Evolutionary conservation across 2,329 filamentous ascomycete species (phyloP), one percentile per base, ranked within the genome.

Genomic region (Diaporthe caulivora): DNA sequence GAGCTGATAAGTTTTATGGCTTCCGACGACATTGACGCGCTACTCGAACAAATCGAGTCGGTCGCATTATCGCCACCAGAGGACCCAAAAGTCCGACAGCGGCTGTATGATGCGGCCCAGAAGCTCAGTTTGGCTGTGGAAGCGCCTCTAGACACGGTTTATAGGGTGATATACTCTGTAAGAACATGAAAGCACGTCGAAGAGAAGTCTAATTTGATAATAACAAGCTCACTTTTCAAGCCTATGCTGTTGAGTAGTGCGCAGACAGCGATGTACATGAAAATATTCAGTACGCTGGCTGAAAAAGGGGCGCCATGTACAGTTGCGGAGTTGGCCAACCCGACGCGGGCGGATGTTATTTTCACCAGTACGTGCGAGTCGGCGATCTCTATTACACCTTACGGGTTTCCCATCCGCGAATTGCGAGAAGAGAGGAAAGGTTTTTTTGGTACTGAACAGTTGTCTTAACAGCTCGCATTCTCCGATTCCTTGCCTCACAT

Each of bases 401-500:
- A n/a, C n/a, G n/a, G n/a, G n/a, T n/a, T n/a, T n/a, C n/a, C n/a
- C n/a, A n/a, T n/a, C n/a, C n/a, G n/a, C n/a, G n/a, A n/a, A n/a
- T n/a, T n/a, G n/a, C n/a, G n/a, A n/a, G n/a, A n/a, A n/a, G n/a
- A n/a, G n/a, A n/a, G n/a, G n/a, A n/a, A n/a, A n/a, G n/a, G n/a
- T n/a, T n/a, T n/a, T n/a, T n/a, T n/a, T n/a, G n/a, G n/a, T n/a
- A n/a, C n/a, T n/a, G n/a, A n/a, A n/a, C n/a, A n/a, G n/a, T 21
- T 58, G 18, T 17, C n/a, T 5, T 4, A 17, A n/a, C 47, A 72
- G 73, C 70, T 40, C 72, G 72, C 40, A 74, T 74, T 24, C 70
- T 74, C n/a, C 47, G 60, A 55, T 68, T 72, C 11, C 64, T 72
- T 2, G 70, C 70, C 51, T 74, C 73, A 0, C 37, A 72, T 26